Percentiles rank a stretch among this genome's conserved stretches.
Evolutionary conservation across 768 basidiomycete species (phyloP).

Genomic region (Rhodosporidiobolus odoratus): DNA sequence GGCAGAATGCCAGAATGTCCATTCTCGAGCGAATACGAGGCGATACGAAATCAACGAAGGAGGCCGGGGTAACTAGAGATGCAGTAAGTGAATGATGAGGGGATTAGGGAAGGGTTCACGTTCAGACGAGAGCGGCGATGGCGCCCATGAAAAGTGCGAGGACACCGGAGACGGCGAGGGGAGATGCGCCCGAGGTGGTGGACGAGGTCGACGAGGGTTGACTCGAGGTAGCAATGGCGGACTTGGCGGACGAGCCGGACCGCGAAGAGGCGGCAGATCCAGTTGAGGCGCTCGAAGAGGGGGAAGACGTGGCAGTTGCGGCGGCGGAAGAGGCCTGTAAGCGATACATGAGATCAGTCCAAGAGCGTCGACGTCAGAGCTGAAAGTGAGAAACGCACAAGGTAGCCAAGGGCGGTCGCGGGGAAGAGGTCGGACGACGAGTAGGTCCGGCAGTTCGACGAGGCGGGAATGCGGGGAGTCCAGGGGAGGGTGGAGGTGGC

Average conservation of each 20-base stretch:
- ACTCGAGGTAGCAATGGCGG: not conserved
- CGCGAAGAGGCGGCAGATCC: not conserved
- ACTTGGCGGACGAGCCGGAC: not conserved
- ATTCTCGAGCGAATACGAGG: too few species aligned
- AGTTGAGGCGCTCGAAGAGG: not conserved
- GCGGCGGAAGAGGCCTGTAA: not conserved
- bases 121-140: not conserved
- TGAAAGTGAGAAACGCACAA: not conserved
- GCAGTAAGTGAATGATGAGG: not conserved
- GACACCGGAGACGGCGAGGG: not conserved
- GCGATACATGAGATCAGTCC: not conserved
- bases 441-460: slow-evolving; percentile 43
- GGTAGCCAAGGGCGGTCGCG: slow-evolving; percentile 17
- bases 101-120: not conserved
- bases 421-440: slow-evolving; percentile 35
- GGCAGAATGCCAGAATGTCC: too few species aligned
- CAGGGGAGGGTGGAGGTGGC: slow-evolving; percentile 39
- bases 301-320: not conserved
- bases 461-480: slow-evolving; percentile 38
- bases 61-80: not conserved
- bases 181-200: not conserved
- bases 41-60: too few species aligned
- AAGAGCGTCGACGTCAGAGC: not conserved
- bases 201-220: not conserved
- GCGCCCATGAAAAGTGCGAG: not conserved